phyloP scores from a whole-genome alignment of 495 filamentous ascomycete genomes.

The Hypomontagnella monticulosa region DNA sequence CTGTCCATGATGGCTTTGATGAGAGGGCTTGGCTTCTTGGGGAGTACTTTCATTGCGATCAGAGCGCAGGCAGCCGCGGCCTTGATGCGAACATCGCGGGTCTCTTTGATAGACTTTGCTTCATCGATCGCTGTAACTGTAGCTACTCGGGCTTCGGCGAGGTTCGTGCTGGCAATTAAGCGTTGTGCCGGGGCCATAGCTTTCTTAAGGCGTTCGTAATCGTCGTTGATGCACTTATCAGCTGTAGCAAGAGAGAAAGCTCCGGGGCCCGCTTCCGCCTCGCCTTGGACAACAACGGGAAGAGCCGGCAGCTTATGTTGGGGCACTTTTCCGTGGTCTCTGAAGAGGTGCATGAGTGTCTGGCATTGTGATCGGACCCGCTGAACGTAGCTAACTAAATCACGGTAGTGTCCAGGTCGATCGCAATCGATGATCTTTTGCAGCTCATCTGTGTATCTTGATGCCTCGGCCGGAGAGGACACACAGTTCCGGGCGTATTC shows the following conservation, averaged over 20 bases:
- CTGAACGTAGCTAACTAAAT: slow-evolving; percentile 87
- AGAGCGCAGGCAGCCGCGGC: slow-evolving; percentile 88
- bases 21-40: slow-evolving; percentile 87
- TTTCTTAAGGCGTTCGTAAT: slow-evolving; percentile 89
- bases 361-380: slow-evolving; percentile 90
- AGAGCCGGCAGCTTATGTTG: slow-evolving; percentile 76
- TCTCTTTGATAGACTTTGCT: slow-evolving; percentile 77
- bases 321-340: slow-evolving; percentile 82
- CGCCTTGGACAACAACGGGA: slow-evolving; percentile 91
- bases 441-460: slow-evolving; percentile 65
- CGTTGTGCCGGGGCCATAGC: slow-evolving; percentile 82
- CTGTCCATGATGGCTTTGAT: slow-evolving; percentile 99
- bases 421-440: slow-evolving; percentile 80
- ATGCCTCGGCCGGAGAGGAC: slow-evolving; percentile 52
- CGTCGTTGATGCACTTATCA: slow-evolving; percentile 80
- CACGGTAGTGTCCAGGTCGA: slow-evolving; percentile 82
- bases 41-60: slow-evolving; percentile 82
- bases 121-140: slow-evolving; percentile 78
- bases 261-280: slow-evolving; percentile 84
- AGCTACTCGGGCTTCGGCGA: slow-evolving; percentile 76
- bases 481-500: slow-evolving; percentile 77
- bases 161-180: slow-evolving; percentile 75
- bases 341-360: slow-evolving; percentile 86
- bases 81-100: slow-evolving; percentile 84
- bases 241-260: slow-evolving; percentile 90